These are phyloP conservation scores for Moesziomyces globuligerus DNA, from an alignment of 1,284 basidiomycete genomes.

Conservation along the genomic window DNA sequence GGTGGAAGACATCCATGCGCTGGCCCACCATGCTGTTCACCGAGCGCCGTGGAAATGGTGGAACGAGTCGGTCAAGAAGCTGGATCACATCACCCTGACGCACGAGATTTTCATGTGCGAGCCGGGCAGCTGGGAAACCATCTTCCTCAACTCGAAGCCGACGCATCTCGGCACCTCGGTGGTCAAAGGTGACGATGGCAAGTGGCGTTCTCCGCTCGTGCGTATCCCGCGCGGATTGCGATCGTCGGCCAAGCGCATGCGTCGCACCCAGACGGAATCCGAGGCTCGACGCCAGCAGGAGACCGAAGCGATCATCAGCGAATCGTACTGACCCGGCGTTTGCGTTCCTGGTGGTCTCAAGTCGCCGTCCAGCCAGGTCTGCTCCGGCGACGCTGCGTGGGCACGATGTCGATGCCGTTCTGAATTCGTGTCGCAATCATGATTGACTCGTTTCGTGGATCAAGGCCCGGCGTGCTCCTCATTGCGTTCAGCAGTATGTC, in stretches of 20 bases:
- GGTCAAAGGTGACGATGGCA: slow-evolving; percentile 17
- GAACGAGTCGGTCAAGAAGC: slow-evolving; percentile 17
- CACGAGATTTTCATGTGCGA: slow-evolving; percentile 23
- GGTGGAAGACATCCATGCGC: slow-evolving; percentile 25
- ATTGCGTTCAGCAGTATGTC: no score
- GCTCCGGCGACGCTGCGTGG: no score
- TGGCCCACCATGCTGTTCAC: slow-evolving; percentile 28
- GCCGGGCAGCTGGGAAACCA: slow-evolving; percentile 26
- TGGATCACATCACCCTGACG: slow-evolving; percentile 21
- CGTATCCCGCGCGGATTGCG: slow-evolving; percentile 6
- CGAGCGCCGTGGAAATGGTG: slow-evolving; percentile 23
- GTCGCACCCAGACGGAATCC: slow-evolving; percentile 14
- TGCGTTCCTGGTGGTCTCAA: no score
- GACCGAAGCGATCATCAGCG: slow-evolving; percentile 12
- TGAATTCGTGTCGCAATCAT: no score
- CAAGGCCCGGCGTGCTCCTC: no score
- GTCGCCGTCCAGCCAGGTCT: no score
- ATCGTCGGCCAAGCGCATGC: slow-evolving; percentile 20
- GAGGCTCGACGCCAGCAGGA: slow-evolving; percentile 20
- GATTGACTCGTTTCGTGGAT: no score
- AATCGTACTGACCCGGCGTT: slow-evolving; percentile 6
- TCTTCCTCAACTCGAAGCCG: slow-evolving; percentile 25
- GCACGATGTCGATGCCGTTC: no score
- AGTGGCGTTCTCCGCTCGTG: slow-evolving; percentile 27
- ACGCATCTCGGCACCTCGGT: slow-evolving; percentile 22